Conservation (phyloP, 495 filamentous ascomycete species). For the Aspergillus homomorphus region DNA sequence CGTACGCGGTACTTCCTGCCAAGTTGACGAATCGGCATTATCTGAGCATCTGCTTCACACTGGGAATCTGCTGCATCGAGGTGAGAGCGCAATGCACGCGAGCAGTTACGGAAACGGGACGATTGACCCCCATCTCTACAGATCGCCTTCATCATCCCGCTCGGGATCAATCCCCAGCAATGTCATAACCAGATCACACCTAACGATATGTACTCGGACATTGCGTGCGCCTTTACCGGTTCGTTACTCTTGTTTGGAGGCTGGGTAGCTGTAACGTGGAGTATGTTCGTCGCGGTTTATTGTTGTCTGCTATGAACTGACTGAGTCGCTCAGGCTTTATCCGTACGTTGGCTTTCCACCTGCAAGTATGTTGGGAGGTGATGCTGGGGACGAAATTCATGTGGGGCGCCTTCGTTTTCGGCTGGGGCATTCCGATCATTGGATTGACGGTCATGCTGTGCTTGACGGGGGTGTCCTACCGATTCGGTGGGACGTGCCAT, state of each 20-base stretch:
- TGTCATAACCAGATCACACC: slow-evolving; percentile 91
- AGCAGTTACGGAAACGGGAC: not conserved
- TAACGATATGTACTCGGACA: slow-evolving; percentile 80
- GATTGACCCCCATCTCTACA: slow-evolving; percentile 12
- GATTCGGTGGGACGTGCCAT: slow-evolving; percentile 87
- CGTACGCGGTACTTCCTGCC: slow-evolving; percentile 78
- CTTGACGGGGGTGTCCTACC: slow-evolving; percentile 88
- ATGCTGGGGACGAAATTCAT: slow-evolving; percentile 87
- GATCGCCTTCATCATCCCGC: slow-evolving; percentile 82
- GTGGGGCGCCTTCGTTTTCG: slow-evolving; percentile 73
- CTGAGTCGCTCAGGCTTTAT: slow-evolving; percentile 61
- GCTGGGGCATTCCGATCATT: slow-evolving; percentile 78
- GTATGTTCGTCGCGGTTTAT: slow-evolving; percentile 33
- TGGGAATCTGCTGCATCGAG: slow-evolving; percentile 72
- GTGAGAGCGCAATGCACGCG: slow-evolving; percentile 43
- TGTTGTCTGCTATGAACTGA: not conserved
- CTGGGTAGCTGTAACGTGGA: slow-evolving; percentile 78
- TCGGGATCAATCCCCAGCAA: slow-evolving; percentile 74
- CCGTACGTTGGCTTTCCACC: slow-evolving; percentile 84
- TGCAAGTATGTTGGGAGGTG: slow-evolving; percentile 97
- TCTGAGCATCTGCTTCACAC: slow-evolving; percentile 78
- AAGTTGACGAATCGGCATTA: slow-evolving; percentile 92
- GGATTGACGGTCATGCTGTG: slow-evolving; percentile 71
- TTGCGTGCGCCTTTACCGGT: slow-evolving; percentile 84
- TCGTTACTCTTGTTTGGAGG: slow-evolving; percentile 82